Conservation (phyloP, 2,329 filamentous ascomycete species). For the Alternaria sp. region DNA sequence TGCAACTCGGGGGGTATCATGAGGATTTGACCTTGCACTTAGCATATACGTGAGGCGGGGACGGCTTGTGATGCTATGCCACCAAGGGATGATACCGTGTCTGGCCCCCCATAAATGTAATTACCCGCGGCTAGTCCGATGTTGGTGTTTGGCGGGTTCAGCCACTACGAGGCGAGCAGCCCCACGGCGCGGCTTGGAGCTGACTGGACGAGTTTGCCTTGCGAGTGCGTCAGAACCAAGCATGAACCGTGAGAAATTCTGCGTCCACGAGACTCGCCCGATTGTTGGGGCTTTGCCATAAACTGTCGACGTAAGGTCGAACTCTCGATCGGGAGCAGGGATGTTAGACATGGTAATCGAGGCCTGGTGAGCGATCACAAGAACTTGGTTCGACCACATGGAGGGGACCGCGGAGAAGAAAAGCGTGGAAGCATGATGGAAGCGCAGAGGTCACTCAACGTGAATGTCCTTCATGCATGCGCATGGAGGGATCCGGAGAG, state of each 20-base stretch:
- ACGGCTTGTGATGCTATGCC: background rate
- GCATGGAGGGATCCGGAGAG: background rate
- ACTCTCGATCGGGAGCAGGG: conserved; percentile 1
- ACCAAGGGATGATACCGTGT: background rate
- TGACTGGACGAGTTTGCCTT: conserved; percentile 3
- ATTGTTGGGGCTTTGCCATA: background rate
- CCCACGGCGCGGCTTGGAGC: background rate
- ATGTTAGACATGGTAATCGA: background rate
- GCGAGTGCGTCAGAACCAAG: background rate
- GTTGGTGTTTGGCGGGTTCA: conserved; percentile 5
- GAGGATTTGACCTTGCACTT: background rate
- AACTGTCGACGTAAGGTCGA: background rate
- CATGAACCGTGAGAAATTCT: conserved; percentile 8
- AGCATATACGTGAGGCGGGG: background rate
- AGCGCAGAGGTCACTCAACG: background rate
- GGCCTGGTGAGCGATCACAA: background rate
- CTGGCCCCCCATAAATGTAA: background rate
- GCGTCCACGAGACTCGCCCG: conserved; percentile 4
- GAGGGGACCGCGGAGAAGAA: background rate
- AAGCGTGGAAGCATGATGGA: background rate
- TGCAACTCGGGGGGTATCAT: background rate
- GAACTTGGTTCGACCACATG: background rate
- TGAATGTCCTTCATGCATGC: background rate
- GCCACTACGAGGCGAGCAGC: conserved; percentile 1
- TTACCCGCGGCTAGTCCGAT: conserved; percentile 8